Evolutionary conservation across 2,329 filamentous ascomycete species (phyloP).

Genomic region (Xylaria hypoxylon): DNA sequence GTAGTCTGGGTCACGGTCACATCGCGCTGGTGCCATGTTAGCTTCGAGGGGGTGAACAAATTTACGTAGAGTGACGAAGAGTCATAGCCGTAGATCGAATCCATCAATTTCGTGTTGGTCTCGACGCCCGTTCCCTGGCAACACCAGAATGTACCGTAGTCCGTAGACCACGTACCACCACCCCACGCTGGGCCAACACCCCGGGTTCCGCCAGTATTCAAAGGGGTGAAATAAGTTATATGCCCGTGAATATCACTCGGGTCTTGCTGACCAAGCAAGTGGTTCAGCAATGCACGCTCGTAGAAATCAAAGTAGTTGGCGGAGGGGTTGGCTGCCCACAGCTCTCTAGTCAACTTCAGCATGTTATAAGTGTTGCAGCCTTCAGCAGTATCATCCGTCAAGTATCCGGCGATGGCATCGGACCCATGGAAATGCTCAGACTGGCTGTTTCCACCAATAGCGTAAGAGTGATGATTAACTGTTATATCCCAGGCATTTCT

Average conservation of each 20-base stretch:
- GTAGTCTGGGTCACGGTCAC: slow-evolving; percentile 59
- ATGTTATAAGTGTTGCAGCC: slow-evolving; percentile 68
- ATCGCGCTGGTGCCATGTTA: slow-evolving; percentile 57
- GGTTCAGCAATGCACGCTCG: slow-evolving; percentile 63
- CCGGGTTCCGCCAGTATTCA: slow-evolving; percentile 60
- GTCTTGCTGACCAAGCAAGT: slow-evolving; percentile 63
- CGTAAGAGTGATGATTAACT: slow-evolving; percentile 61
- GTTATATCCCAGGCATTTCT: slow-evolving; percentile 62
- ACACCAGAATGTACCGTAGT: slow-evolving; percentile 41
- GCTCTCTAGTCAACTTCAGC: slow-evolving; percentile 65
- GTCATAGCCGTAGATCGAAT: slow-evolving; percentile 64
- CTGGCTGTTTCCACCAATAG: slow-evolving; percentile 66
- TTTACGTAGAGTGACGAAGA: slow-evolving; percentile 60
- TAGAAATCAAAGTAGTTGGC: slow-evolving; percentile 65
- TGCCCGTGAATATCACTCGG: slow-evolving; percentile 59
- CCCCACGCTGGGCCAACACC: slow-evolving; percentile 66
- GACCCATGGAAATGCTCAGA: slow-evolving; percentile 63
- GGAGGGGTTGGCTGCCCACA: slow-evolving; percentile 59
- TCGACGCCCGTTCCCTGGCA: slow-evolving; percentile 61
- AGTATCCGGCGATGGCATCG: slow-evolving; percentile 59
- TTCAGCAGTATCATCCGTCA: slow-evolving; percentile 62
- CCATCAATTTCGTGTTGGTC: slow-evolving; percentile 65
- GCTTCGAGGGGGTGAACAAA: slow-evolving; percentile 59
- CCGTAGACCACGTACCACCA: slow-evolving; percentile 64
- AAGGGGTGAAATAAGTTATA: slow-evolving; percentile 64